Percentiles rank a stretch among this genome's conserved stretches.
These are phyloP conservation scores for Sarocladium kiliense DNA, from an alignment of 2,329 filamentous ascomycete species.

Conservation along the genomic window DNA sequence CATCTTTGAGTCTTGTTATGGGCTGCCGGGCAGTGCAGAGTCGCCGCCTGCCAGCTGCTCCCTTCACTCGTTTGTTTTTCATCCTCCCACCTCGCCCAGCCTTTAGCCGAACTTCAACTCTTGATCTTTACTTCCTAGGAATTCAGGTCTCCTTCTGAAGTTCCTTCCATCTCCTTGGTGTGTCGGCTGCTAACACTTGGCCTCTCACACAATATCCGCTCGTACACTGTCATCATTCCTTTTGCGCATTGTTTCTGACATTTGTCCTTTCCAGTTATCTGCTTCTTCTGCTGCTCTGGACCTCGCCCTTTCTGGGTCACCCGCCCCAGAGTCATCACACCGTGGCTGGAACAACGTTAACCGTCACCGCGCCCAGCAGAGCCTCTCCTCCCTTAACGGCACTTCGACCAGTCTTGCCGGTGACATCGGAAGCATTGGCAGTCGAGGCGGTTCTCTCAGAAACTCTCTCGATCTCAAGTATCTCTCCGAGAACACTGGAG, in stretches of 20 bases:
- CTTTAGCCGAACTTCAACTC: too few species aligned
- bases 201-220: too few species aligned
- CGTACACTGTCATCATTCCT: too few species aligned
- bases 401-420: slow-evolving; percentile 34
- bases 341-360: slow-evolving; percentile 58
- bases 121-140: not conserved
- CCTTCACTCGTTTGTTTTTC: too few species aligned
- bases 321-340: slow-evolving; percentile 50
- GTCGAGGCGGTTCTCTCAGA: slow-evolving; percentile 44
- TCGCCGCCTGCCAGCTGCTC: not conserved
- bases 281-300: slow-evolving; percentile 78
- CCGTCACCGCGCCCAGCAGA: slow-evolving; percentile 64
- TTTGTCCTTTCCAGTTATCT: slow-evolving; percentile 56
- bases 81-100: too few species aligned
- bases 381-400: slow-evolving; percentile 43
- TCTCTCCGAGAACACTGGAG: slow-evolving; percentile 39
- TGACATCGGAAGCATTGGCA: slow-evolving; percentile 42
- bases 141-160: too few species aligned
- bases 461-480: slow-evolving; percentile 55
- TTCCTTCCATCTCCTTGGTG: too few species aligned
- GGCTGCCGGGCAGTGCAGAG: not conserved
- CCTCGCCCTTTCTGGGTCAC: slow-evolving; percentile 65
- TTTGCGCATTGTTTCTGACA: slow-evolving; percentile 2
- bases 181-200: not conserved
- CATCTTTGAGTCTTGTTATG: not conserved